These are phyloP conservation scores for Vaccinium corymbosum DNA, from an alignment of 148 eudicot species.

Conservation along the genomic window DNA sequence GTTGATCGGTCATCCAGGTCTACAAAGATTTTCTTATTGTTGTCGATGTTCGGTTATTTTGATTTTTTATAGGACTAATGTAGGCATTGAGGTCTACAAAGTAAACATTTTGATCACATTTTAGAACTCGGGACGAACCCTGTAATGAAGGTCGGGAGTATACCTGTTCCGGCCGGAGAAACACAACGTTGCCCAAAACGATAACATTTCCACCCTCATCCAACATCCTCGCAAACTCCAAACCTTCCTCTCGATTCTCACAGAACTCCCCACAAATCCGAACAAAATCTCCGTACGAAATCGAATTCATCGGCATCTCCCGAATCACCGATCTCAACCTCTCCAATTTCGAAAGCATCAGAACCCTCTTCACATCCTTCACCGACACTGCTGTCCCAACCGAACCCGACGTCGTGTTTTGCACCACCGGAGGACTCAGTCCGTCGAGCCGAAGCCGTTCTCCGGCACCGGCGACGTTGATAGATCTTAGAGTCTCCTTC, in stretches of 20 bases:
- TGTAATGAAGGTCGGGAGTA: too few species aligned
- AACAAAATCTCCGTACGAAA: slow-evolving; percentile 41
- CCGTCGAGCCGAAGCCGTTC: slow-evolving; percentile 31
- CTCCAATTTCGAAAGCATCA: slow-evolving; percentile 36
- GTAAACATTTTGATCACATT: too few species aligned
- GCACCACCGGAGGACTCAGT: slow-evolving; percentile 20
- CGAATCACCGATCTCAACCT: slow-evolving; percentile 37
- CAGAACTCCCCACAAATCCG: slow-evolving; percentile 36
- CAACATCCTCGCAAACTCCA: slow-evolving; percentile 49
- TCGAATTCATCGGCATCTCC: slow-evolving; percentile 25
- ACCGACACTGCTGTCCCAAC: slow-evolving; percentile 27
- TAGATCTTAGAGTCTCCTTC: slow-evolving; percentile 33
- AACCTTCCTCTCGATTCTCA: slow-evolving; percentile 27
- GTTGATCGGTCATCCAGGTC: too few species aligned
- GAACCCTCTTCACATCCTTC: slow-evolving; percentile 42
- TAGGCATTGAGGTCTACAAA: too few species aligned
- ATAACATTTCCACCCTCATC: slow-evolving; percentile 60
- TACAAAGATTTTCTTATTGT: too few species aligned
- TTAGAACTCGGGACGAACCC: too few species aligned
- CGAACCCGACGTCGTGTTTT: background rate
- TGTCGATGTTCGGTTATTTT: too few species aligned
- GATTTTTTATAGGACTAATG: too few species aligned
- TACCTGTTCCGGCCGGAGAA: slow-evolving; percentile 69
- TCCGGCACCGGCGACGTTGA: slow-evolving; percentile 23
- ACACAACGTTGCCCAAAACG: slow-evolving; percentile 53